phyloP scores from a whole-genome alignment of 1,284 basidiomycete species.

The Pulchroboletus neoregius region DNA sequence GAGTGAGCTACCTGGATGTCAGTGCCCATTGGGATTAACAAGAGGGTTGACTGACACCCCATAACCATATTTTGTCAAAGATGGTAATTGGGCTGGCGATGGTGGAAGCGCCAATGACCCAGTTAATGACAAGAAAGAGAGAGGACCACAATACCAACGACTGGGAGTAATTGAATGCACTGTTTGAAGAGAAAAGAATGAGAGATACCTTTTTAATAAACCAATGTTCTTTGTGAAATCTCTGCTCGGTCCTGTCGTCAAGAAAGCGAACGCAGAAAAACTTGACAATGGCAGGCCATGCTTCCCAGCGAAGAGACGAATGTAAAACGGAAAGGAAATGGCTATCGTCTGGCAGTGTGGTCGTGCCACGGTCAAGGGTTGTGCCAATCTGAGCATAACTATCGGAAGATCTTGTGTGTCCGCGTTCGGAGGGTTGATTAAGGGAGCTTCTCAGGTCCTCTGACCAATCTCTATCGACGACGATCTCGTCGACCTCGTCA shows the following conservation, averaged over 20 bases:
- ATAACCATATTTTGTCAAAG: slow-evolving; percentile 60
- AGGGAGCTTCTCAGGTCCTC: slow-evolving; percentile 51
- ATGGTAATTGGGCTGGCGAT: slow-evolving; percentile 44
- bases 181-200: neutral
- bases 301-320: slow-evolving; percentile 38
- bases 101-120: slow-evolving; percentile 59
- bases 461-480: slow-evolving; percentile 68
- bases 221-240: slow-evolving; percentile 54
- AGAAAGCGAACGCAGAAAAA: slow-evolving; percentile 58
- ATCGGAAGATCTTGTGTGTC: slow-evolving; percentile 44
- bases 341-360: slow-evolving; percentile 29
- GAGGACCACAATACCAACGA: slow-evolving; percentile 62
- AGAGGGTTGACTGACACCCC: slow-evolving; percentile 42
- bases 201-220: slow-evolving; percentile 43
- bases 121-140: slow-evolving; percentile 65
- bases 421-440: slow-evolving; percentile 48
- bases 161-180: slow-evolving; percentile 23
- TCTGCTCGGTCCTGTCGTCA: slow-evolving; percentile 55
- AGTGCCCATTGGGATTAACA: slow-evolving; percentile 29
- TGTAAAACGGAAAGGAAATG: slow-evolving; percentile 30
- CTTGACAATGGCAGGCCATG: slow-evolving; percentile 39
- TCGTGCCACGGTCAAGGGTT: slow-evolving; percentile 36
- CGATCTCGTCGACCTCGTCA: slow-evolving; percentile 56
- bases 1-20: slow-evolving; percentile 41
- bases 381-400: slow-evolving; percentile 35